Conservation (phyloP, 1,284 basidiomycete genomes). For the Sporisorium iseilematis-ciliati region DNA sequence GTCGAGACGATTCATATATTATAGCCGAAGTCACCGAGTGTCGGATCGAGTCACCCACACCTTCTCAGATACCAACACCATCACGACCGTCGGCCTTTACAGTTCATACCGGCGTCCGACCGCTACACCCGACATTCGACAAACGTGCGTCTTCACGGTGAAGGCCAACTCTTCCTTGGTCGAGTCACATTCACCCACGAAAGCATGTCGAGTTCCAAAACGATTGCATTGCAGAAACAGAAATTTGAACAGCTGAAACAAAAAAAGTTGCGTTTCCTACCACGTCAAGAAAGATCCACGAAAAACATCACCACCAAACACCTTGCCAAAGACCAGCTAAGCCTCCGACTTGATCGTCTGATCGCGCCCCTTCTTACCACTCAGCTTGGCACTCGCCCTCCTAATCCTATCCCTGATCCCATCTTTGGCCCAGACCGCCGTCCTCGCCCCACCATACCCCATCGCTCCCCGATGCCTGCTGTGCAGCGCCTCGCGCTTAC, state of each 20-base stretch:
- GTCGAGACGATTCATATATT: neutral
- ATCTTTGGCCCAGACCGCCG: conserved; percentile 65
- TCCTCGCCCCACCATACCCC: conserved; percentile 61
- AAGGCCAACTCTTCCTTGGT: too few species aligned
- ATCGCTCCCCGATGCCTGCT: conserved; percentile 67
- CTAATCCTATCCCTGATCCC: conserved; percentile 50
- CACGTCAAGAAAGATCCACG: too few species aligned
- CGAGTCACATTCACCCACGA: too few species aligned
- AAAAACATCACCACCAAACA: too few species aligned
- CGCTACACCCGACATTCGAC: neutral
- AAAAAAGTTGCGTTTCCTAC: too few species aligned
- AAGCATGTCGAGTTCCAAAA: neutral
- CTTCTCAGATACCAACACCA: too few species aligned
- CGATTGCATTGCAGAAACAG: neutral
- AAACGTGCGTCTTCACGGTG: too few species aligned
- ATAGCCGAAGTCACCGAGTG: too few species aligned
- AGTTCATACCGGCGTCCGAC: neutral
- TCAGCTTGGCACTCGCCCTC: conserved; percentile 34
- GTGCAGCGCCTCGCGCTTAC: conserved; percentile 71
- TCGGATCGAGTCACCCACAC: neutral
- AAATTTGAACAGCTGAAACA: too few species aligned
- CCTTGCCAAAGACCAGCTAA: too few species aligned
- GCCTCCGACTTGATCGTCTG: conserved; percentile 57
- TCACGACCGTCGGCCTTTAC: too few species aligned
- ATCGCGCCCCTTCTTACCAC: conserved; percentile 53